Conservation (phyloP, 805 yeast genomes). For the Vanderwaltozyma tropicalis region DNA sequence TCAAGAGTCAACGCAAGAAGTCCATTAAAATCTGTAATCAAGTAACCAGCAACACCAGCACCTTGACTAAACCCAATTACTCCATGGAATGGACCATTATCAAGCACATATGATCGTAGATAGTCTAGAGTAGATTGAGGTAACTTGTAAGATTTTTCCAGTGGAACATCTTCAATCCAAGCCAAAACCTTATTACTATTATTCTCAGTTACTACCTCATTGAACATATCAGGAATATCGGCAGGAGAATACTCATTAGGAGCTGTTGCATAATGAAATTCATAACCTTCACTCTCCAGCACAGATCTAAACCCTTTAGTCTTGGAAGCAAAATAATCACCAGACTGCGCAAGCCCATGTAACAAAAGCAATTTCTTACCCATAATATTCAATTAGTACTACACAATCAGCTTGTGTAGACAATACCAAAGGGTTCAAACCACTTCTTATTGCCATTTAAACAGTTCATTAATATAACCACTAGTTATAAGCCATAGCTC, state of each 20-base stretch:
- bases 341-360: slow-evolving; percentile 85
- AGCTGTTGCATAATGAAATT: slow-evolving; percentile 64
- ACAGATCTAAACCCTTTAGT: slow-evolving; percentile 76
- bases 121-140: slow-evolving; percentile 32
- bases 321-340: slow-evolving; percentile 69
- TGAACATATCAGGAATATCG: slow-evolving; percentile 52
- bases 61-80: slow-evolving; percentile 91
- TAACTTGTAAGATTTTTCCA: slow-evolving; percentile 26
- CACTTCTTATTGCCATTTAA: no score
- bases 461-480: no score
- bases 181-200: slow-evolving; percentile 32
- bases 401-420: no score
- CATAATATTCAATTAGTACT: slow-evolving; percentile 10
- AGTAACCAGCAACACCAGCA: slow-evolving; percentile 68
- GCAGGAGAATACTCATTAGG: slow-evolving; percentile 51
- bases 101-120: slow-evolving; percentile 37
- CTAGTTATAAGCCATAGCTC: no score
- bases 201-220: slow-evolving; percentile 24
- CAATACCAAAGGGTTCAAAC: no score
- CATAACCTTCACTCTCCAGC: slow-evolving; percentile 48
- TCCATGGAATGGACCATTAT: slow-evolving; percentile 73
- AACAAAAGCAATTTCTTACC: slow-evolving; percentile 56
- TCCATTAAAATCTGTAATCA: slow-evolving; percentile 47
- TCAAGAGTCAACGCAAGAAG: slow-evolving; percentile 29
- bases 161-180: slow-evolving; percentile 55